Evolutionary conservation across 305 asterid species (phyloP), one percentile per base, ranked within the genome.

Genomic region (Plantago lanceolata): DNA sequence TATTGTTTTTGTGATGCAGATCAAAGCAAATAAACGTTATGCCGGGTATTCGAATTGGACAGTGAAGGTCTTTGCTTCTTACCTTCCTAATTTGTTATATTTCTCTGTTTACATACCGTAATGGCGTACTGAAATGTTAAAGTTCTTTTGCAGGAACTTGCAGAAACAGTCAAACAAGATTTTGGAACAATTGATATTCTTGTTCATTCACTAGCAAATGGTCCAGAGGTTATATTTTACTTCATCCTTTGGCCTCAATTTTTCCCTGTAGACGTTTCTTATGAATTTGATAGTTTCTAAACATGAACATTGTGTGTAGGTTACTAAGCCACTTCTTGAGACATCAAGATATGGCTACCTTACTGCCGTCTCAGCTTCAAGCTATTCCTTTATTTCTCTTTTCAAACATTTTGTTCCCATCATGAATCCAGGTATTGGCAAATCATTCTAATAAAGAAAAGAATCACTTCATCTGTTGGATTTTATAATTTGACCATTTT

Each of bases 201-300:
- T 70, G 95, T 93, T 37, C 99, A 93, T 76, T 93, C 99, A 59
- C 94, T 93, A 73, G 99, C 99, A 70, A 93, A 93, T 78, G 99
- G 99, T 63, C 97, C 97, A 44, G 97, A 87, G 97, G 97, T 87
- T 72, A 48, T 15, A 66, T 50, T 40, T 21, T 45, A 61, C 28
- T 45, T 29, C 21, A 18, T 40, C 17, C 26, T 18, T 24, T 40
- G 20, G 9, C 56, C 57, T 24, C 31, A 35, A 20, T 19, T 47
- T 26, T 0, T 11, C 52, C 11, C 68, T 65, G 19, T 55, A 9
- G 8, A 66, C 12, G 37, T 55, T 13, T 70, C 57, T 57, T 14
- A 26, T 48, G 52, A 16, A 58, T 60, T 21, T 69, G 48, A 58
- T 74, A 51, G 48, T 59, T 61, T 31, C 20, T 43, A 29, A 48